Evolutionary conservation across 2,329 filamentous ascomycete species (phyloP), one percentile per base, ranked within the genome.

Genomic region (Escovopsis sp.): DNA sequence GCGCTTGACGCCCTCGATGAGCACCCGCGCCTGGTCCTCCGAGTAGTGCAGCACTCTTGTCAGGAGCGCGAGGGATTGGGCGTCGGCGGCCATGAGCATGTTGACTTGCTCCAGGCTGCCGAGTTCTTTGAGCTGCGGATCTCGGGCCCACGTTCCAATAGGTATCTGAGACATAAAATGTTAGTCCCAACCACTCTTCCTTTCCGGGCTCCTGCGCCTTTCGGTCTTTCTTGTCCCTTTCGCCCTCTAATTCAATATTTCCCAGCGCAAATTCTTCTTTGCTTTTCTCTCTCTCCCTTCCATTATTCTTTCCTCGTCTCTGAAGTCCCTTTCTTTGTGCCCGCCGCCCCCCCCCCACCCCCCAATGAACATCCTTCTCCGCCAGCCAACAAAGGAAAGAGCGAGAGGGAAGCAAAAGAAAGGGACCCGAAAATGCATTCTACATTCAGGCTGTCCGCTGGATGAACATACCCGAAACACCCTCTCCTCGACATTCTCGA

Each of bases 1-100:
- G 25, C 50, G 44, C 39, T 56, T 55, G 29, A 66, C 45, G 35
- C 63, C 62, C 10, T 54, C 55, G 41, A 65, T 60, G 31, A 69
- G 43, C 2, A 56, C 47, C 39, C 54, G 45, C 0, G 58, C 58
- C 16, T 60, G 56, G 28, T 65, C 61, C 9, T 60, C 48, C 1
- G 57, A 47, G 36, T 55, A 61, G 31, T 52, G 50, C 40, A 48
- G 51, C 0, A 59, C 56, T 1, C 58, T 49, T 0, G 57, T 56
- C 39, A 61, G 58, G 9, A 62, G 45, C 0, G 58, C 58, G 0
- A 55, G 57, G 1, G 56, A 59, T 35, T 62, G 56, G 10, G 58
- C 60, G 31, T 57, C 58, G 2, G 57, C 57, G 13, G 57, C 57
- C 58, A 61, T 60, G 36, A 61, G 56, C 57, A 61, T 60, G 31